Evolutionary conservation across 1,284 basidiomycete species (phyloP).

Genomic region (Ustilago curta): DNA sequence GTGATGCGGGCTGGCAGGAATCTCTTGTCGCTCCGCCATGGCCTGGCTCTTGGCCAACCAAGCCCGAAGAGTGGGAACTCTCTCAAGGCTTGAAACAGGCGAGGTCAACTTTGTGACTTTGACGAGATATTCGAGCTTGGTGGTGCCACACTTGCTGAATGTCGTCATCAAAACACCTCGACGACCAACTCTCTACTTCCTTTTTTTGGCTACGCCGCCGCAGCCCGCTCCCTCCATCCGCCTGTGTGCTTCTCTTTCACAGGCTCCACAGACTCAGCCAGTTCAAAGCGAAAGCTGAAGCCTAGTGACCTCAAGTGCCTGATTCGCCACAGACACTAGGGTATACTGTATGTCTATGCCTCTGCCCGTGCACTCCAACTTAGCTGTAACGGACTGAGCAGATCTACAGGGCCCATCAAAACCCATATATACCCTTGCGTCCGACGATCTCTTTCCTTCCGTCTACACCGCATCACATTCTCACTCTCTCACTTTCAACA

Average conservation of each 20-base stretch:
- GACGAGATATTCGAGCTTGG: slow-evolving; percentile 2
- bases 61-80: too few species aligned
- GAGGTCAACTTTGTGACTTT: not conserved
- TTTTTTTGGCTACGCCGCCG: too few species aligned
- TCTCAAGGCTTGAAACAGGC: not conserved
- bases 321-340: not conserved
- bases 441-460: not conserved
- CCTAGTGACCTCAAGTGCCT: not conserved
- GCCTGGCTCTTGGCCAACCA: too few species aligned
- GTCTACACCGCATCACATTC: not conserved
- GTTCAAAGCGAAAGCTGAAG: not conserved
- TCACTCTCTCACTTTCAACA: slow-evolving; percentile 17
- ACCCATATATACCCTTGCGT: slow-evolving; percentile 33
- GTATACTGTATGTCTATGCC: not conserved
- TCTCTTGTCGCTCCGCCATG: too few species aligned
- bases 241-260: too few species aligned
- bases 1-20: too few species aligned
- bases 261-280: not conserved
- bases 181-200: too few species aligned
- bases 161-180: slow-evolving; percentile 21
- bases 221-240: not conserved
- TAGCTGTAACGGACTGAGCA: not conserved
- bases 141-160: slow-evolving; percentile 9
- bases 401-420: not conserved
- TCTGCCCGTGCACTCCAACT: not conserved